phyloP scores from a whole-genome alignment of 2,329 filamentous ascomycete species.

The Hirsutella thompsonii region DNA sequence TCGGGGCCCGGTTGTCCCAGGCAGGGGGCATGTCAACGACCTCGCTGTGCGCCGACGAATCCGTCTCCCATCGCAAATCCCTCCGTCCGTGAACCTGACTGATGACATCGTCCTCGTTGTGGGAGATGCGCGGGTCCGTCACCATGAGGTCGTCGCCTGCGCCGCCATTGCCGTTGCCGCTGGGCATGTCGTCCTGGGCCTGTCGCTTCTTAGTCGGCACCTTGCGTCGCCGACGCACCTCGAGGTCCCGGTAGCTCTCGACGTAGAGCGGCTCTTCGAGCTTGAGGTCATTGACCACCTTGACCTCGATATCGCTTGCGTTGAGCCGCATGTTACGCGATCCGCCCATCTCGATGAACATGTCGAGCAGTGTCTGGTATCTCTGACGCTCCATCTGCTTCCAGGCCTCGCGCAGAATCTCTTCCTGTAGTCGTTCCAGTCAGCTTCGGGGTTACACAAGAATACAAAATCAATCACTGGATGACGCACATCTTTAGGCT shows the following conservation, averaged over 20 bases:
- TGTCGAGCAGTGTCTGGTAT: slow-evolving; percentile 26
- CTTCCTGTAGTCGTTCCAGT: slow-evolving; percentile 16
- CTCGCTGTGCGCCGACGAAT: slow-evolving; percentile 9
- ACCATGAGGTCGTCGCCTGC: slow-evolving; percentile 28
- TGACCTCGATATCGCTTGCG: slow-evolving; percentile 33
- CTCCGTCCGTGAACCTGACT: slow-evolving; percentile 16
- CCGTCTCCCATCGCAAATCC: slow-evolving; percentile 14
- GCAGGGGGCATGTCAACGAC: slow-evolving; percentile 16
- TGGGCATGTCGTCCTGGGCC: slow-evolving; percentile 17
- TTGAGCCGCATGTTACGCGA: slow-evolving; percentile 36
- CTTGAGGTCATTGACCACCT: slow-evolving; percentile 30
- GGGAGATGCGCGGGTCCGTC: slow-evolving; percentile 18
- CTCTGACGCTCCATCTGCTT: slow-evolving; percentile 26
- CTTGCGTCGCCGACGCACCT: slow-evolving; percentile 27
- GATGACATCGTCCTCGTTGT: slow-evolving; percentile 21
- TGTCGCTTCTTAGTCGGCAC: slow-evolving; percentile 17
- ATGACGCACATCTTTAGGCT: slow-evolving; percentile 36
- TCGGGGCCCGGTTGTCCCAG: slow-evolving; percentile 14
- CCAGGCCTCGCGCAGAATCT: slow-evolving; percentile 27
- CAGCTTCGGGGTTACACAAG: no score
- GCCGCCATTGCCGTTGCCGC: no score
- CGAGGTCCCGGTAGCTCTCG: slow-evolving; percentile 23
- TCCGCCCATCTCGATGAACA: slow-evolving; percentile 36
- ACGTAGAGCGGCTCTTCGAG: slow-evolving; percentile 25
- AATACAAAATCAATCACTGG: no score